Conservation (phyloP, 1,284 basidiomycete species). For the Ustilago curta region DNA sequence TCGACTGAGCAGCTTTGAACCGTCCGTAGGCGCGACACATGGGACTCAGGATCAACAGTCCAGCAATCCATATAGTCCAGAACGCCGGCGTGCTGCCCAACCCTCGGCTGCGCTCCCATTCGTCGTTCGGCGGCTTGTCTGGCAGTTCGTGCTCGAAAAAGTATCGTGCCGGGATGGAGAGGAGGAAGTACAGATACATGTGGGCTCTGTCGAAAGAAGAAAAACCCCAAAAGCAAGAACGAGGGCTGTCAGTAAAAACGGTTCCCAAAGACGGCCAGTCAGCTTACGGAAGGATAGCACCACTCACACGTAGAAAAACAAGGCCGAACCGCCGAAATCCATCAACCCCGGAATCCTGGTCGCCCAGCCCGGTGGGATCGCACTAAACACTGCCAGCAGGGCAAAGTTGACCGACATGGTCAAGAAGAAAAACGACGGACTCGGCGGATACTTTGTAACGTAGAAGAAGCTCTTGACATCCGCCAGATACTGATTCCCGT, state of each 20-base stretch:
- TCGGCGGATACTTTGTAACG: conserved; percentile 59
- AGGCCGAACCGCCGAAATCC: conserved; percentile 48
- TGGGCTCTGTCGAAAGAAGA: conserved; percentile 11
- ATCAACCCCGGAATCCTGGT: conserved; percentile 27
- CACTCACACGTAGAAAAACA: conserved; percentile 59
- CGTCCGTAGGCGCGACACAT: conserved; percentile 35
- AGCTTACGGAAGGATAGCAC: not conserved
- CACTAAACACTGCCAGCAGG: conserved; percentile 48
- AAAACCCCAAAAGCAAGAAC: too few species aligned
- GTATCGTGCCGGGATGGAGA: conserved; percentile 29
- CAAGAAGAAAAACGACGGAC: conserved; percentile 48
- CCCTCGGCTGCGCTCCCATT: conserved; percentile 22
- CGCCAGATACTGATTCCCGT: conserved; percentile 52
- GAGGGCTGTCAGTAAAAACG: not conserved
- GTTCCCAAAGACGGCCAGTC: not conserved
- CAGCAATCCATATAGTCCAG: conserved; percentile 35
- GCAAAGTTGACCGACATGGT: conserved; percentile 52
- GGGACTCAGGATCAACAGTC: conserved; percentile 31
- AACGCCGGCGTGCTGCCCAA: conserved; percentile 30
- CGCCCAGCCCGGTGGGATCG: conserved; percentile 19
- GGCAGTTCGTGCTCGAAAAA: conserved; percentile 39
- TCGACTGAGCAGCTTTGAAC: conserved; percentile 27
- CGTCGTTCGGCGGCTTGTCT: conserved; percentile 32
- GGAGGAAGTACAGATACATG: conserved; percentile 37
- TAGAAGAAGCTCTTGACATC: conserved; percentile 53